Conservation (phyloP, 306 rosid genomes). For the Pueraria montana region DNA sequence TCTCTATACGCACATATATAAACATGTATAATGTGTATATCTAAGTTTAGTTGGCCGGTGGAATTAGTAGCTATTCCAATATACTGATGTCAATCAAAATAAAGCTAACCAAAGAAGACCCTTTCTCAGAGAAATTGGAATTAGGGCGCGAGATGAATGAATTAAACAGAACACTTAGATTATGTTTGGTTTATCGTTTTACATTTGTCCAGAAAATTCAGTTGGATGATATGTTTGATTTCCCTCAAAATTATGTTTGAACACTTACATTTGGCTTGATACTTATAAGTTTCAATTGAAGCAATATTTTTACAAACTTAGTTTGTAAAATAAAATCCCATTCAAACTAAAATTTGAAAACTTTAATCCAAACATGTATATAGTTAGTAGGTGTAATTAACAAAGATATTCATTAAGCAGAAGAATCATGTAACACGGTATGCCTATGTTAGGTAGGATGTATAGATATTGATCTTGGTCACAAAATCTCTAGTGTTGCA, state of each 20-base stretch:
- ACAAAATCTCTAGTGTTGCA: slow-evolving; percentile 36
- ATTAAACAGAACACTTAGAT: background rate
- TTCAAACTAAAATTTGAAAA: too few species aligned
- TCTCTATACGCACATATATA: background rate
- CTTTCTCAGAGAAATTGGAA: slow-evolving; percentile 23
- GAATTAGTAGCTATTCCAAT: background rate
- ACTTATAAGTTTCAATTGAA: too few species aligned
- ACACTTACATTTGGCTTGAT: too few species aligned
- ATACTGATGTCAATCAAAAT: slow-evolving; percentile 7
- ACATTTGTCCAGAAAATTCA: too few species aligned
- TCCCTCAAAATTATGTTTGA: too few species aligned
- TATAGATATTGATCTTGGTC: background rate
- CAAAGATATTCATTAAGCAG: background rate
- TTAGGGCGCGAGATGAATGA: slow-evolving; percentile 24
- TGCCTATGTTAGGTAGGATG: slow-evolving; percentile 42
- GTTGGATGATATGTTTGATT: too few species aligned
- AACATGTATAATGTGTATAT: background rate
- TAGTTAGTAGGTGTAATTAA: background rate
- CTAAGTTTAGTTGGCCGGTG: background rate
- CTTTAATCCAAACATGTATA: too few species aligned
- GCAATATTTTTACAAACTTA: too few species aligned
- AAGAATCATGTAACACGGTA: background rate
- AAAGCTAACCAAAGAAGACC: background rate
- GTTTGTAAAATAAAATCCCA: too few species aligned
- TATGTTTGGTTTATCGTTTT: too few species aligned